phyloP scores from a whole-genome alignment of 2,329 filamentous ascomycete genomes.

The Penicillium janthinellum region DNA sequence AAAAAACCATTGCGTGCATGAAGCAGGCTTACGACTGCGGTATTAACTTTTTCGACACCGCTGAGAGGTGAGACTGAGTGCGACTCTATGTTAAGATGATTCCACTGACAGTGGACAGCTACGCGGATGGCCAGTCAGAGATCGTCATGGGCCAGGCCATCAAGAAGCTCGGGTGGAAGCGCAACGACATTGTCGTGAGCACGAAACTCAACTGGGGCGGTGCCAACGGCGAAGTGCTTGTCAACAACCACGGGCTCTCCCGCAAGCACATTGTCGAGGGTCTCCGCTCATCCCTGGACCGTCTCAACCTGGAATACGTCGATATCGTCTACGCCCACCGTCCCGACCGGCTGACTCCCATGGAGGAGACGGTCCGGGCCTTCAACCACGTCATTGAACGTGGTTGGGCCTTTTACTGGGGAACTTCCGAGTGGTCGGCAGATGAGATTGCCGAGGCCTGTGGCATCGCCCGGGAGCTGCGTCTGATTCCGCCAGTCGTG shows the following conservation, averaged over 20 bases:
- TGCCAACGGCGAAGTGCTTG: constrained; percentile 51
- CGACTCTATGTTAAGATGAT: not conserved
- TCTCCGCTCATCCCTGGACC: constrained; percentile 59
- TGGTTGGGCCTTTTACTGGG: constrained; percentile 72
- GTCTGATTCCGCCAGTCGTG: constrained; percentile 55
- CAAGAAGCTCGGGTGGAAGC: constrained; percentile 59
- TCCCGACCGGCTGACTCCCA: constrained; percentile 67
- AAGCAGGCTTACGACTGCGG: constrained; percentile 59
- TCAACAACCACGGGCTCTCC: constrained; percentile 68
- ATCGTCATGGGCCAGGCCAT: constrained; percentile 50
- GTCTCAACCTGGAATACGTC: constrained; percentile 67
- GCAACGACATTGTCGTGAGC: constrained; percentile 52
- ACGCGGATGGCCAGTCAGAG: not conserved
- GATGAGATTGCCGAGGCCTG: constrained; percentile 68
- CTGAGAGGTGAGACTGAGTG: constrained; percentile 46
- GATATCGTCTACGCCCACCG: constrained; percentile 73
- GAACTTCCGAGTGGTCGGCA: constrained; percentile 68
- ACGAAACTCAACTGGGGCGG: constrained; percentile 62
- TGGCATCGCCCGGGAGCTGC: constrained; percentile 61
- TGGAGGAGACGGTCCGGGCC: constrained; percentile 71
- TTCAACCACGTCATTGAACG: constrained; percentile 71
- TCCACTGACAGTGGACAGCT: constrained; percentile 4
- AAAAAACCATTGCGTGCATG: constrained; percentile 41
- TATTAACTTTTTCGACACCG: constrained; percentile 62
- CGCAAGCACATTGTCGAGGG: constrained; percentile 72